Base-by-base conservation (phyloP, 306 rosid genomes). In the Glycine soja region DNA sequence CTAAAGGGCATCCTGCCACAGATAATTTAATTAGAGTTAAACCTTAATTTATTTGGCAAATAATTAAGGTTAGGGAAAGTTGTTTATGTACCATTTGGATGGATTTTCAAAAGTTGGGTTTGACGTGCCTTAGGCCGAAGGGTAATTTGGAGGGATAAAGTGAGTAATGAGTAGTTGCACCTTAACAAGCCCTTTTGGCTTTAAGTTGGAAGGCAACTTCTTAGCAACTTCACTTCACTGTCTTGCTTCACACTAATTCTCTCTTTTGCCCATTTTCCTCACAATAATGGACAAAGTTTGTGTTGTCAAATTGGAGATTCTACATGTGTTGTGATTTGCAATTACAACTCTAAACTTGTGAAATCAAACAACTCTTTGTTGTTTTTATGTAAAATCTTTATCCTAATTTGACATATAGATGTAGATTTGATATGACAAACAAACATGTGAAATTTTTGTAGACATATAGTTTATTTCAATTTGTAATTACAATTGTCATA, bases 191-290 rank as follows among this genome's bases (percentile, higher is more conserved):
- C 2, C 30, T 24, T 72, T 64, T 54, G 72, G 34, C 75, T 77
- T 72, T 4, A 64, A 63, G 47, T 63, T 53, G 36, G 70, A 78
- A 72, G 56, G 80, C 16, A 73, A 67, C 80, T 83, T 66, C 80
- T 65, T n/a, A 56, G 77, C 67, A 78, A 72, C 80, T 16, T 78
- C 86, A 53, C 53, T 72, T 70, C 61, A n/a, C 9, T 70, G 65
- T 76, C 68, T 80, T 72, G 66, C 4, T 71, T 71, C 72, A 47
- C 53, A 7, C 19, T 79, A n/a, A 1, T 45, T 45, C 69, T 19
- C 19, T 19, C 18, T 62, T 42, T 16, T 11, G 5, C 5, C 40
- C 14, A 38, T 66, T 67, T 78, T 18, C 10, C n/a, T 38, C 45
- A 24, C 65, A 51, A 59, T 19, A 59, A 59, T 7, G 24, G 10